phyloP scores from a whole-genome alignment of 2,329 filamentous ascomycete species.

The Phaeoacremonium minimum region DNA sequence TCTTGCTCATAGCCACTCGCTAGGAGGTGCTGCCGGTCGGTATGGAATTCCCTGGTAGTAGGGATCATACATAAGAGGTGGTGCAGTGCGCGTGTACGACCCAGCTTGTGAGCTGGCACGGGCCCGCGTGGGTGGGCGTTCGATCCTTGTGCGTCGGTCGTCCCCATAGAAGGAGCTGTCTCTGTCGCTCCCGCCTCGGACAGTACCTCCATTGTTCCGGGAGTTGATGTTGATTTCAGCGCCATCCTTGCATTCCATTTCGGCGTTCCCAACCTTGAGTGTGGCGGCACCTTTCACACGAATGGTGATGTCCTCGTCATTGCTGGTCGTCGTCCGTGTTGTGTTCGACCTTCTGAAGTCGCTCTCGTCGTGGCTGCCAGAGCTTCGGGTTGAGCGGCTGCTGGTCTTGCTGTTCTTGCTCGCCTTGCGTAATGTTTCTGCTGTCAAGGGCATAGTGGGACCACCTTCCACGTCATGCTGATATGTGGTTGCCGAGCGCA shows the following conservation, averaged over 20 bases:
- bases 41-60: constrained; percentile 9
- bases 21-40: constrained; percentile 1
- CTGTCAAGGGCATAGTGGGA: constrained; percentile 44
- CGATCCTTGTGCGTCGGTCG: constrained; percentile 38
- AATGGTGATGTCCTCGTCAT: constrained; percentile 58
- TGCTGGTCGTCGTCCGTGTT: constrained; percentile 55
- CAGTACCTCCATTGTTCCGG: constrained; percentile 25
- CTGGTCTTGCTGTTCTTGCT: constrained; percentile 42
- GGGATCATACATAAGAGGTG: constrained; percentile 12
- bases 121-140: constrained; percentile 37
- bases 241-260: constrained; percentile 55
- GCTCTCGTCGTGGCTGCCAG: constrained; percentile 58
- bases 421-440: constrained; percentile 49
- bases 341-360: constrained; percentile 59
- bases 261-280: constrained; percentile 50
- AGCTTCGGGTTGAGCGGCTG: constrained; percentile 55
- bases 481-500: constrained; percentile 41
- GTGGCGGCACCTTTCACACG: constrained; percentile 52
- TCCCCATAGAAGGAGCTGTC: constrained; percentile 46
- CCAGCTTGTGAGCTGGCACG: constrained; percentile 47
- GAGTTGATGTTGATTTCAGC: constrained; percentile 54
- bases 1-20: constrained; percentile 1
- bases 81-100: constrained; percentile 29
- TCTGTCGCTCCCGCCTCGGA: constrained; percentile 44
- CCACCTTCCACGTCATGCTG: constrained; percentile 48